Evolutionary conservation across 2,329 filamentous ascomycete species (phyloP).

Genomic region (Fusarium algeriense): DNA sequence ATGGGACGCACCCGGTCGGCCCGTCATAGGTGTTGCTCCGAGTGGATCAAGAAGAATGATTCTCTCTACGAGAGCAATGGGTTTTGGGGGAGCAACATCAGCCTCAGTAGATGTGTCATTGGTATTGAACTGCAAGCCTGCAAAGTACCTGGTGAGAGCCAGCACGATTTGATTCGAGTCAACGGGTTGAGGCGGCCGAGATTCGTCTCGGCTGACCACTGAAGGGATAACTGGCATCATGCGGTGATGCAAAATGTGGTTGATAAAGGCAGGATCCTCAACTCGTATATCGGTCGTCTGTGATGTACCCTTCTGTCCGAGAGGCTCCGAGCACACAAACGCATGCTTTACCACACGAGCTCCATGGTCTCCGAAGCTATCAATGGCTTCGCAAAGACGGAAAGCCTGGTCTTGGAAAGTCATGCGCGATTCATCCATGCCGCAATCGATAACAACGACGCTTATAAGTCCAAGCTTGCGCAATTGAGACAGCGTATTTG

Average conservation of each 20-base stretch:
- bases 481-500: slow-evolving; percentile 86
- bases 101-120: slow-evolving; percentile 24
- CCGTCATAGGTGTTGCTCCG: slow-evolving; percentile 81
- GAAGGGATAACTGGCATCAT: slow-evolving; percentile 57
- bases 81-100: slow-evolving; percentile 56
- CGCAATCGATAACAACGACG: slow-evolving; percentile 84
- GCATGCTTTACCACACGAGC: slow-evolving; percentile 73
- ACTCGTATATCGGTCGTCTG: slow-evolving; percentile 47
- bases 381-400: slow-evolving; percentile 80
- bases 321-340: slow-evolving; percentile 36
- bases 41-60: slow-evolving; percentile 89
- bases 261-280: slow-evolving; percentile 50
- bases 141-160: slow-evolving; percentile 81
- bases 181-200: slow-evolving; percentile 54
- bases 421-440: slow-evolving; percentile 55
- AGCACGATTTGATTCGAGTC: slow-evolving; percentile 74
- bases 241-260: slow-evolving; percentile 50
- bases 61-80: slow-evolving; percentile 78
- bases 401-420: slow-evolving; percentile 73
- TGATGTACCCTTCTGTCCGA: slow-evolving; percentile 1
- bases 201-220: slow-evolving; percentile 58
- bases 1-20: slow-evolving; percentile 53
- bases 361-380: slow-evolving; percentile 74
- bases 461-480: slow-evolving; percentile 84
- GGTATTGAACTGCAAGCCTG: slow-evolving; percentile 68